Base-by-base conservation (phyloP, 257 asterid genomes). In the Anisodus tanguticus region DNA sequence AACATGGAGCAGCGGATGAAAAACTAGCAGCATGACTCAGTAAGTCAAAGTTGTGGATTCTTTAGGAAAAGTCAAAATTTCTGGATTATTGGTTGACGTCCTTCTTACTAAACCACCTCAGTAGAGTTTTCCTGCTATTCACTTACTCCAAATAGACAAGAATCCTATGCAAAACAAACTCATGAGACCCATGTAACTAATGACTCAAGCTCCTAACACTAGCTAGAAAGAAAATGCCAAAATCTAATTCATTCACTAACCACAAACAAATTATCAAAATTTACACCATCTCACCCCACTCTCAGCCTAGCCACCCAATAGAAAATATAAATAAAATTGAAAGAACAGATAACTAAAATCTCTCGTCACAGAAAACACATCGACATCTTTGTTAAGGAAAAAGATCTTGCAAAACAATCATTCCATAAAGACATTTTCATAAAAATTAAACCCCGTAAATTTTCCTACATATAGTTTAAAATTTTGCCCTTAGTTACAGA, bases 231-330 rank as follows among this genome's bases (percentile, higher is more conserved):
- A 7, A 53, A 53, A 58, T 53, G 15, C 64, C 16, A 47, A 53
- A 51, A 53, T 53, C 26, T 77, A 77, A 13, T 53, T 77, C 82
- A 77, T 77, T 76, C 45, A 77, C 63, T 76, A 76, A 76, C 47
- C 15, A 26, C 64, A 13, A 76, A 76, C 3, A 76, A 76, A 51
- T 22, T 22, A 76, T 3, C 81, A 77, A n/a, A 41, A 6, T 77
- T 53, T 51, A 53, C 57, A 43, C 51, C 57, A 43, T 43, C 79
- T 43, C 79, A 16, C 19, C 31, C 41, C 8, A 26, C 43, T 22
- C 62, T 49, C 62, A 51, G 45, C 62, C 62, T 49, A 49, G 13
- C 82, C 0, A 13, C 9, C 31, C 49, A 13, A 77, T 1, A 26
- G 64, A 15, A 74, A 6, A 74, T 45, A 74, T 12, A 64, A 3